Conservation (phyloP, 164 flowering plant species). For the Chloranthus sessilifolius region DNA sequence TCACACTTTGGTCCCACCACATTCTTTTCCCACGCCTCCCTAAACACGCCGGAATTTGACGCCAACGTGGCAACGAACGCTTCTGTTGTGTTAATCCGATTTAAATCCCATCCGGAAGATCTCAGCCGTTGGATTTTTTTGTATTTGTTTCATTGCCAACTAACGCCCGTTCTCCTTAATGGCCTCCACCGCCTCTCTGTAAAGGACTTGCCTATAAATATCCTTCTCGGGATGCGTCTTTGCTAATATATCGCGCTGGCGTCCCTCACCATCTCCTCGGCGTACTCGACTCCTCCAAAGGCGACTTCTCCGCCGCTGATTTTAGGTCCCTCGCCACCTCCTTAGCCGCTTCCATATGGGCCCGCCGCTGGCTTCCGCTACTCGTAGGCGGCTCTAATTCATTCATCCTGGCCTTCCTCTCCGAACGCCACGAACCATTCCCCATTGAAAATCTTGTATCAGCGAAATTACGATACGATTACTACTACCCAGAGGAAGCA, state of each 20-base stretch:
- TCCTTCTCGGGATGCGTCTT: slow-evolving; percentile 16
- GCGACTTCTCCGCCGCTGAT: too few relatives aligned
- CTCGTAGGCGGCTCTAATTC: slow-evolving; percentile 41
- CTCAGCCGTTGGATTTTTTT: slow-evolving; percentile 66
- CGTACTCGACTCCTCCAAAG: too few relatives aligned
- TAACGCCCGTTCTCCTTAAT: slow-evolving; percentile 79
- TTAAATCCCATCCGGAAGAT: slow-evolving; percentile 69
- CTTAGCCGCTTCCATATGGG: slow-evolving; percentile 67
- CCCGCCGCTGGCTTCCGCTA: slow-evolving; percentile 79
- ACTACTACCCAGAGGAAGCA: slow-evolving; percentile 92
- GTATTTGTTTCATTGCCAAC: slow-evolving; percentile 68
- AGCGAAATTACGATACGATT: slow-evolving; percentile 11
- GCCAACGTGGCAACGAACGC: slow-evolving; percentile 40
- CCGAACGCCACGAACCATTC: too few relatives aligned
- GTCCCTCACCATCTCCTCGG: too few relatives aligned
- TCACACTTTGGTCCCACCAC: slow-evolving; percentile 69
- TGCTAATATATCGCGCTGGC: too few relatives aligned
- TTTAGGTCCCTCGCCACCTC: slow-evolving; percentile 21
- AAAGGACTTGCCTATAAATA: slow-evolving; percentile 21
- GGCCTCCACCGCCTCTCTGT: slow-evolving; percentile 55
- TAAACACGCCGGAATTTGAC: slow-evolving; percentile 20
- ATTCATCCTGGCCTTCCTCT: too few relatives aligned
- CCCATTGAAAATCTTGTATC: too few relatives aligned
- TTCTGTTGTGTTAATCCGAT: slow-evolving; percentile 62
- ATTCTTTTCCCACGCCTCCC: slow-evolving; percentile 53